Evolutionary conservation across 768 basidiomycete genomes (phyloP).

Genomic region (Antrodiella citrinella): DNA sequence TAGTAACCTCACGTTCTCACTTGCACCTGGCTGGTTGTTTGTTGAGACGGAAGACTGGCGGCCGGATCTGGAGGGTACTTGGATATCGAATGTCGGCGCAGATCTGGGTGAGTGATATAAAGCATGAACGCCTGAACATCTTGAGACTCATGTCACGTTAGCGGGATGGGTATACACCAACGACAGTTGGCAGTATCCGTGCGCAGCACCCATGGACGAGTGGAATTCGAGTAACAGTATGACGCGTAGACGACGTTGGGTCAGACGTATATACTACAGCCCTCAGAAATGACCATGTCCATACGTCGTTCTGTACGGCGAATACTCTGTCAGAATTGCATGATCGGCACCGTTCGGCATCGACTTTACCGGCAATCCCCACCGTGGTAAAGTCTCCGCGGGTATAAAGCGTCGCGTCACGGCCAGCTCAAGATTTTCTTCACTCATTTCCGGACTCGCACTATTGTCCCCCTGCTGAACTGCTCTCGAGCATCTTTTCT

Average conservation of each 20-base stretch:
- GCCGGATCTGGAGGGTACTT: constrained; percentile 49
- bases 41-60: constrained; percentile 75
- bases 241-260: constrained; percentile 65
- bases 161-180: constrained; percentile 83
- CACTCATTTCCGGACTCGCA: constrained; percentile 31
- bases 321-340: not conserved
- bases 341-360: not conserved
- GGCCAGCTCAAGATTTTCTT: constrained; percentile 1
- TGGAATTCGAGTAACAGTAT: constrained; percentile 37
- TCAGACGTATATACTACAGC: constrained; percentile 51
- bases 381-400: not conserved
- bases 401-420: not conserved
- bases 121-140: constrained; percentile 13
- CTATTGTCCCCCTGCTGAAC: constrained; percentile 32
- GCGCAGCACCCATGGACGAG: constrained; percentile 30
- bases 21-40: constrained; percentile 69
- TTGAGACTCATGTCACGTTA: constrained; percentile 13
- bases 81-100: constrained; percentile 34
- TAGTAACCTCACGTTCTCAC: constrained; percentile 75
- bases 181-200: constrained; percentile 59
- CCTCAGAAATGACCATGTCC: constrained; percentile 7
- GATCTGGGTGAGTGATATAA: constrained; percentile 29
- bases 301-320: not conserved
- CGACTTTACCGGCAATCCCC: not conserved
- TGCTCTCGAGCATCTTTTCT: constrained; percentile 12